Evolutionary conservation across 495 filamentous ascomycete genomes (phyloP).

Genomic region (Clavariopsis aquatica): DNA sequence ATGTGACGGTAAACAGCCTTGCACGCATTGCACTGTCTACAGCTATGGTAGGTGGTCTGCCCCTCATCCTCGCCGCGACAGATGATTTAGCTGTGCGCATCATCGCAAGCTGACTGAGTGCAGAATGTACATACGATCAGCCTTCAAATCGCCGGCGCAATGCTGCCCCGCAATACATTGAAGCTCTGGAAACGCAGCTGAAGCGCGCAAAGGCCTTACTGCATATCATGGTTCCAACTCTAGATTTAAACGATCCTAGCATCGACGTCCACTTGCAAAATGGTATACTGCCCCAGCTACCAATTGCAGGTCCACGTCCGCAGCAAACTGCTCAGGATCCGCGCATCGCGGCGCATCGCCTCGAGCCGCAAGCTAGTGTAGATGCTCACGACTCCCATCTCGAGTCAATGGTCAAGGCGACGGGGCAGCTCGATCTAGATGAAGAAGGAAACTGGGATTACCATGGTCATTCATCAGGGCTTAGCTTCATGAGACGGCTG

Average conservation of each 20-base stretch:
- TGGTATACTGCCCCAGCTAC: constrained; percentile 40
- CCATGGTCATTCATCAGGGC: constrained; percentile 87
- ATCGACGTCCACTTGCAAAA: constrained; percentile 65
- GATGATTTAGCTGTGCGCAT: not conserved
- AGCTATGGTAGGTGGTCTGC: constrained; percentile 76
- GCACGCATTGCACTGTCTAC: constrained; percentile 96
- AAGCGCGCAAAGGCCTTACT: constrained; percentile 82
- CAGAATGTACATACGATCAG: constrained; percentile 98
- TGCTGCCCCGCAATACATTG: constrained; percentile 91
- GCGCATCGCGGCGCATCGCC: constrained; percentile 16
- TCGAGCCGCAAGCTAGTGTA: constrained; percentile 35
- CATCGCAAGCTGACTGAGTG: constrained; percentile 15
- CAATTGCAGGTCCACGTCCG: constrained; percentile 20
- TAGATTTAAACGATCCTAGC: constrained; percentile 80
- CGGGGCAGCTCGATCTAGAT: constrained; percentile 85
- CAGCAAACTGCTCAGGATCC: constrained; percentile 7
- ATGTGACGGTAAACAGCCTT: constrained; percentile 96
- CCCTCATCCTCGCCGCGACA: not conserved
- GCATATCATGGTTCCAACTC: constrained; percentile 74
- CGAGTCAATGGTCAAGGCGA: constrained; percentile 92
- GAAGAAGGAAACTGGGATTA: constrained; percentile 94
- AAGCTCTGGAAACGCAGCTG: constrained; percentile 80
- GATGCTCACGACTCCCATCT: constrained; percentile 70
- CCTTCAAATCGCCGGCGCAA: constrained; percentile 94
- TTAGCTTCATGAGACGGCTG: constrained; percentile 81